These are phyloP conservation scores for rapeseed (Brassica napus) DNA, from an alignment of 345 rosid genomes.

Conservation along the genomic window Da-Ae NC_063441.1:18611501-18612000, in stretches of 20 bases:
- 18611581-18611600: constrained; percentile 19
- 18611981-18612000: neutral
- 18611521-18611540: constrained; percentile 28
- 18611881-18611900: constrained; percentile 5
- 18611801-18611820: constrained; percentile 22
- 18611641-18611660: constrained; percentile 8
- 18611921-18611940: neutral
- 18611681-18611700: constrained; percentile 22
- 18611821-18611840: constrained; percentile 34
- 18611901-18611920: neutral
- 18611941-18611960: neutral
- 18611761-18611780: constrained; percentile 24
- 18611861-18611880: constrained; percentile 21
- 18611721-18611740: neutral
- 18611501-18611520: constrained; percentile 10
- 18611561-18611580: constrained; percentile 2
- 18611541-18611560: constrained; percentile 24
- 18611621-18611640: constrained; percentile 9
- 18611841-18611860: constrained; percentile 32
- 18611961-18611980: neutral
- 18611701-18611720: constrained; percentile 9
- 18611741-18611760: constrained; percentile 30
- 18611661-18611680: constrained; percentile 30
- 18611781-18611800: constrained; percentile 32
- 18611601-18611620: neutral